phyloP scores from a whole-genome alignment of 495 filamentous ascomycete species.

The Aspergillus diversus region DNA sequence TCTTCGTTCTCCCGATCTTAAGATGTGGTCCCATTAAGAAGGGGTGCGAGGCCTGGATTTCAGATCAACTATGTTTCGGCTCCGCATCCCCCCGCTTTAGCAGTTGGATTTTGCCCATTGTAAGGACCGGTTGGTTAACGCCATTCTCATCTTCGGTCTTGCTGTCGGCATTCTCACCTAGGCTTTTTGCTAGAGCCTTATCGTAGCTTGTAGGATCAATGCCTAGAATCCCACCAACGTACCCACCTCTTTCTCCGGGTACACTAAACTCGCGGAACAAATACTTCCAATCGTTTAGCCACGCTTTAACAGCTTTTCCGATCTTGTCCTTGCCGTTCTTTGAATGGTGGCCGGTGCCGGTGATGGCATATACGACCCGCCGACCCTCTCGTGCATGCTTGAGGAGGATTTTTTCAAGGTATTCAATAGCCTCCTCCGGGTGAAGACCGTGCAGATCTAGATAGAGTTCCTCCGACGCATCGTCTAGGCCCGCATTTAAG shows the following conservation, averaged over 20 bases:
- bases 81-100: conserved; percentile 51
- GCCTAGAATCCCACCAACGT: conserved; percentile 90
- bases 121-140: conserved; percentile 31
- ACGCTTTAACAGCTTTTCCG: conserved; percentile 87
- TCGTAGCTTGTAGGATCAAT: conserved; percentile 92
- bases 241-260: conserved; percentile 76
- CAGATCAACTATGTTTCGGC: conserved; percentile 29
- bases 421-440: conserved; percentile 95
- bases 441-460: conserved; percentile 96
- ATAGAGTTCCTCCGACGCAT: conserved; percentile 72
- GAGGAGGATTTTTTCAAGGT: conserved; percentile 82
- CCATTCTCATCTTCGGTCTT: conserved; percentile 26
- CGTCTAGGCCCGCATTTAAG: conserved; percentile 40
- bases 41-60: not conserved
- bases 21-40: not conserved
- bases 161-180: conserved; percentile 31
- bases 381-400: conserved; percentile 71
- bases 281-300: conserved; percentile 94
- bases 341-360: conserved; percentile 94
- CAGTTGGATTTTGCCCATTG: conserved; percentile 53
- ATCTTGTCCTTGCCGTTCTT: conserved; percentile 99
- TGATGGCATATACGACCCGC: conserved; percentile 90
- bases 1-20: not conserved
- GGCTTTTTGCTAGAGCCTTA: conserved; percentile 51
- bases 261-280: conserved; percentile 96